Base-by-base conservation (phyloP, 768 basidiomycete species). In the Leccinum obscurum region DNA sequence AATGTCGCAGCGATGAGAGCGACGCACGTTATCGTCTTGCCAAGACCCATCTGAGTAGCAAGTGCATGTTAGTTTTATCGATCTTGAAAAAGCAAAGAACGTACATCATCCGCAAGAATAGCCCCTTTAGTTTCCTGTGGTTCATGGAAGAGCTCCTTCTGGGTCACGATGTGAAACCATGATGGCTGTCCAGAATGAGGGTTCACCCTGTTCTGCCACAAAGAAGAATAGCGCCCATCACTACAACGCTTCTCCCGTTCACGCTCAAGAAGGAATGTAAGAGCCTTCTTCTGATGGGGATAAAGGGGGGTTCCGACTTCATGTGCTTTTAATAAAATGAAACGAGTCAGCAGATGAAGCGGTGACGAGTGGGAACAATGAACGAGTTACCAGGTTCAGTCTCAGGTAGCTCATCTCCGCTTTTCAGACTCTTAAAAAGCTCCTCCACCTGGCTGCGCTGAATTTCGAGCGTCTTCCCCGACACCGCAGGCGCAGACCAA, bases 281-380 rank as follows among this genome's bases (percentile, higher is more conserved):
- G 81, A 24, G 96, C 97, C 74, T 96, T 96, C 77, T 95, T 96
- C 77, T 99, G 97, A 80, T 99, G 97, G 20, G 96, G 93, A 76
- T 98, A 99, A 8, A 99, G 79, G 52, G 77, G 81, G 22, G 97
- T 97, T 39, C 88, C 89, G 56, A 99, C 85, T 67, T 90, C 86
- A 56, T 80, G 68, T 54, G 77, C 89, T 90, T 67, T 67, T 60
- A 58, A 68, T 63, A 44, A 50, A 58, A 62, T 55, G 65, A 55
- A 62, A 59, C 49, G 50, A 66, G 59, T 67, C 44, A 66, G 56
- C 51, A 54, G 32, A 46, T 57, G 61, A 60, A 59, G 54, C 22
- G 17, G 50, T 62, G 48, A 58, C 53, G 41, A 53, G 44, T 46
- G 61, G 62, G 60, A 58, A 60, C 56, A 60, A 64, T 55, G 54